Evolutionary conservation across 805 yeast species (phyloP), one percentile per base, ranked within the genome.

Genomic region (Wickerhamiella parazyma): DNA sequence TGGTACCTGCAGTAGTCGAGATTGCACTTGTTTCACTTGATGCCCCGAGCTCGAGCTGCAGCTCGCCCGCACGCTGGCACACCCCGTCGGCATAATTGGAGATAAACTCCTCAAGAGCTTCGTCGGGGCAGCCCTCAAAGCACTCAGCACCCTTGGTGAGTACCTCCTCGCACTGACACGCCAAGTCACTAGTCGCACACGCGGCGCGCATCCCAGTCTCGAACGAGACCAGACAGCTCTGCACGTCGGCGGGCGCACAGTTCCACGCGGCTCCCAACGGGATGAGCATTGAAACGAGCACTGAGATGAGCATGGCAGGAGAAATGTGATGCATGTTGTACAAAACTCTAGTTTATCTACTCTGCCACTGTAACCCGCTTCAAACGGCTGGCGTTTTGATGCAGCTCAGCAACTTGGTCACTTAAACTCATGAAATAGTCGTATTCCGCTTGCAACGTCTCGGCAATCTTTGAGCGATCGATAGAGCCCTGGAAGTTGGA

Each of bases 391-490:
- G 36, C 70, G 12, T 64, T 63, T 42, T 71, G 75, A 57, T 80
- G 87, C 29, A 78, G 63, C 54, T 76, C 83, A 3, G 87, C 86
- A 55, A 80, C 75, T 17, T 72, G 68, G 54, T 78, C 81, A 44
- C 84, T 78, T 41, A 80, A 65, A 55, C 79, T 81, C 75, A 80
- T 76, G 56, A 79, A 80, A 45, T 80, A 67, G 39, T 65, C 63
- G 55, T 78, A 77, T 61, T 80, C 86, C 49, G 72, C 75, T 51
- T 71, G 73, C 41, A 64, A 46, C 7, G 64, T 50, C 26, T 38
- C 42, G 42, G 44, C 36, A 48, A 73, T 67, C 24, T 36, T 42
- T 9, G 36, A 12, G 8, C 55, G 51, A 31, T 52, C 54, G 20
- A 46, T 39, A 6, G 51, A 42, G 25, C 50, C 49, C 36, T 47